A percentile compares a stretch with the other conserved stretches of the same genome.
These are phyloP conservation scores for Taphrina pruni DNA, from an alignment of 1,139 yeast species.

Conservation along the genomic window DNA sequence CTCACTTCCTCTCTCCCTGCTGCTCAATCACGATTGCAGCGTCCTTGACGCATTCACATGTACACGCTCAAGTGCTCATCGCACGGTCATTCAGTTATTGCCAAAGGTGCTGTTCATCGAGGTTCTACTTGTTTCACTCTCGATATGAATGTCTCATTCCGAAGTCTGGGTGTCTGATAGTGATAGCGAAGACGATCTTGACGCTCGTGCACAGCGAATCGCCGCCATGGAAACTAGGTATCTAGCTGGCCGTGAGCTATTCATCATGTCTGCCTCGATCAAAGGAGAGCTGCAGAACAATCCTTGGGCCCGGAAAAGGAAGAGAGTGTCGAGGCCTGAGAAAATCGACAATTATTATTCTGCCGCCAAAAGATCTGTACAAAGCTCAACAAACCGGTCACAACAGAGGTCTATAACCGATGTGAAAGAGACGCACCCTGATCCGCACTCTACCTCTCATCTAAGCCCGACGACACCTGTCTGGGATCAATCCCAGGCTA, in stretches of 20 bases:
- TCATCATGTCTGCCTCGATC: slow-evolving; percentile 27
- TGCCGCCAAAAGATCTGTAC: slow-evolving; percentile 4
- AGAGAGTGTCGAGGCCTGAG: background rate
- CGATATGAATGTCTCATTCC: slow-evolving; percentile 20
- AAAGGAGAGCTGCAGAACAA: slow-evolving; percentile 8
- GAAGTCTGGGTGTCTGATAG: slow-evolving; percentile 31
- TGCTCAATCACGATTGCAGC: no score
- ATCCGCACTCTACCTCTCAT: no score
- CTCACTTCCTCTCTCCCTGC: background rate
- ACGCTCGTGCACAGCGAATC: slow-evolving; percentile 16
- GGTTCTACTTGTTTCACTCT: background rate
- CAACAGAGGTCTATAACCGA: background rate
- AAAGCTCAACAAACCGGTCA: background rate
- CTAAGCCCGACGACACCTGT: background rate
- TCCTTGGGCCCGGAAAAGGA: slow-evolving; percentile 37
- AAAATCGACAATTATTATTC: background rate
- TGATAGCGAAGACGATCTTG: slow-evolving; percentile 30
- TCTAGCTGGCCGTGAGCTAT: slow-evolving; percentile 15
- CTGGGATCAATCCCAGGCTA: slow-evolving; percentile 2
- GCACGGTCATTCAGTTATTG: no score
- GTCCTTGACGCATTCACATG: no score
- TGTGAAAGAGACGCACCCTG: background rate
- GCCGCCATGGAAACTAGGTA: slow-evolving; percentile 15
- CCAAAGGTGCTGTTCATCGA: background rate
- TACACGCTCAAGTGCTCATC: no score